Conservation (phyloP, 257 asterid species). For the Avicennia marina region DNA sequence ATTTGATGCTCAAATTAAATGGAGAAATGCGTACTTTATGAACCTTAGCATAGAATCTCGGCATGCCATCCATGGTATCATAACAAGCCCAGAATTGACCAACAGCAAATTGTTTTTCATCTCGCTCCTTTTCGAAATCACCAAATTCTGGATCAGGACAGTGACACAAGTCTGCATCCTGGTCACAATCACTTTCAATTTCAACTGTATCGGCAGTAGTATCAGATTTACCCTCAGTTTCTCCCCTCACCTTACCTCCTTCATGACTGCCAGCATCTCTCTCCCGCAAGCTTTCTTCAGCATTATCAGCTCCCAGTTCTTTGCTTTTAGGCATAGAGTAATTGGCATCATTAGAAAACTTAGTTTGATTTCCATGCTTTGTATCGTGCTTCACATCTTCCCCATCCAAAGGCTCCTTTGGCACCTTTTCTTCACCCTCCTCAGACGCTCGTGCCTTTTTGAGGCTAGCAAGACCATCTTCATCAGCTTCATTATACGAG, state of each 20-base stretch:
- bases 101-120: constrained; percentile 28
- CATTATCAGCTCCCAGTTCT: constrained; percentile 16
- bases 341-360: constrained; percentile 13
- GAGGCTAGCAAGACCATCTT: constrained; percentile 30
- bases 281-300: constrained; percentile 20
- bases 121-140: constrained; percentile 41
- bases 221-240: constrained; percentile 12
- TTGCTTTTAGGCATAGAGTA: constrained; percentile 3
- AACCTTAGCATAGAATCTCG: constrained; percentile 55
- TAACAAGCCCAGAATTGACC: constrained; percentile 63
- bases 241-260: constrained; percentile 17
- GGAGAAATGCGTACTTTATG: constrained; percentile 31
- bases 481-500: constrained; percentile 49
- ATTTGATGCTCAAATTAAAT: constrained; percentile 40
- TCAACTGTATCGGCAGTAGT: constrained; percentile 15
- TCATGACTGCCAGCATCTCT: constrained; percentile 12
- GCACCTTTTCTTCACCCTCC: constrained; percentile 13
- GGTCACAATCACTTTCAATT: constrained; percentile 23
- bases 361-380: constrained; percentile 11
- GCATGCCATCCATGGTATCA: constrained; percentile 55
- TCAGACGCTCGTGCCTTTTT: constrained; percentile 18
- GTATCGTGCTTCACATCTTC: constrained; percentile 14
- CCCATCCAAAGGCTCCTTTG: constrained; percentile 9
- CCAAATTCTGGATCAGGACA: constrained; percentile 55
- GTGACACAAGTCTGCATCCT: constrained; percentile 1